These are phyloP conservation scores for Fusarium mundagurra DNA, from an alignment of 2,329 filamentous ascomycete genomes.

Conservation along the genomic window DNA sequence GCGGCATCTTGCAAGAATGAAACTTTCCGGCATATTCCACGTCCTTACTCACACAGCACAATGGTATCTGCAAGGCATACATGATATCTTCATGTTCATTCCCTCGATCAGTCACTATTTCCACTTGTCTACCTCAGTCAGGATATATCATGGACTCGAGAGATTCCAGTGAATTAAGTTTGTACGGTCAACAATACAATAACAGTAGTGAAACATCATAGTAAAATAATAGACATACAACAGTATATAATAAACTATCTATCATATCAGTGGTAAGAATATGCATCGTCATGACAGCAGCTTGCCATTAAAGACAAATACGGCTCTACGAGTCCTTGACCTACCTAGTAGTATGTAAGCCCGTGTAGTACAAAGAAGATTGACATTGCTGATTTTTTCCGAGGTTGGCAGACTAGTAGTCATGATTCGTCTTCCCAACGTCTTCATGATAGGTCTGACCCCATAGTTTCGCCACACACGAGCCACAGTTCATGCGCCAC, in stretches of 20 bases:
- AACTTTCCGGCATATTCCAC: not conserved
- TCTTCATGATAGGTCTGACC: conserved; percentile 3
- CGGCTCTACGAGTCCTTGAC: not conserved
- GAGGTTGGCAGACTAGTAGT: not conserved
- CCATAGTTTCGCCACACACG: conserved; percentile 12
- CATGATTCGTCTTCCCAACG: not conserved
- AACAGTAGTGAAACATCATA: not conserved
- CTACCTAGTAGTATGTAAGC: not conserved
- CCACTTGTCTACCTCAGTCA: too few species aligned
- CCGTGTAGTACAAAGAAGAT: not conserved
- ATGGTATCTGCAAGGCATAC: not conserved
- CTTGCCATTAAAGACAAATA: not conserved
- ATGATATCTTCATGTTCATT: not conserved
- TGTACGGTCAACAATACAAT: not conserved
- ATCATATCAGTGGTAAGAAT: not conserved
- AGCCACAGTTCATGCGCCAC: conserved; percentile 30
- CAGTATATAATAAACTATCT: not conserved
- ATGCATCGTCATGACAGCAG: not conserved
- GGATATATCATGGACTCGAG: not conserved
- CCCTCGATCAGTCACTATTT: not conserved
- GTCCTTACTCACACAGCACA: too few species aligned
- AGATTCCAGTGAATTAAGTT: too few species aligned
- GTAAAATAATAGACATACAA: not conserved
- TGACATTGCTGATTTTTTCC: not conserved
- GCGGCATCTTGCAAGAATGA: not conserved